These are phyloP conservation scores for Saussurea involucrata DNA, from an alignment of 129 eudicot species.

Conservation along the genomic window DNA sequence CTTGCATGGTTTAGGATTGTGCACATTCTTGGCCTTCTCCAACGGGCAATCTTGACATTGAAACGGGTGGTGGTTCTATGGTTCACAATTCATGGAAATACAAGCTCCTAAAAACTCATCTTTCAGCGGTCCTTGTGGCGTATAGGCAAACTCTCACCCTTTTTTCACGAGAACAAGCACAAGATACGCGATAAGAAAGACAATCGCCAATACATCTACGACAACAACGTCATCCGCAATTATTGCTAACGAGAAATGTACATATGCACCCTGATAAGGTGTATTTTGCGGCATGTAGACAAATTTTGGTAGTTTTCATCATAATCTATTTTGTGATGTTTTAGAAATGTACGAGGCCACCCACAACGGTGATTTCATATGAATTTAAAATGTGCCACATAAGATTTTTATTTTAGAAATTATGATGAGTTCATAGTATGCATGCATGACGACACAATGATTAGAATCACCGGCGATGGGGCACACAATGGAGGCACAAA, in stretches of 20 bases:
- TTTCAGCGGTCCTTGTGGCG: slow-evolving; percentile 56
- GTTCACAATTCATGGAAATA: slow-evolving; percentile 39
- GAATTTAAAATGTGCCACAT: no score
- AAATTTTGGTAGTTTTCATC: slow-evolving; percentile 56
- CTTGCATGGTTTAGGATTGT: slow-evolving; percentile 50
- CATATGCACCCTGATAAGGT: slow-evolving; percentile 44
- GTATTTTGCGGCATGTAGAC: slow-evolving; percentile 43
- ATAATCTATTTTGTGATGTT: no score
- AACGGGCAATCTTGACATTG: slow-evolving; percentile 69
- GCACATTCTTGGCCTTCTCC: slow-evolving; percentile 51
- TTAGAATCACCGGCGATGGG: no score
- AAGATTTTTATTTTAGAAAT: no score
- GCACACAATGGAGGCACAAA: no score
- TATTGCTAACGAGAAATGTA: slow-evolving; percentile 65
- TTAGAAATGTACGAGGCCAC: no score
- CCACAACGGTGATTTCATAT: no score
- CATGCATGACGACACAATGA: no score
- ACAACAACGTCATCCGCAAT: slow-evolving; percentile 78
- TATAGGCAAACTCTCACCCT: slow-evolving; percentile 85
- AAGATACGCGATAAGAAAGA: slow-evolving; percentile 56
- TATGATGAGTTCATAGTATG: no score
- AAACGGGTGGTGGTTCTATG: slow-evolving; percentile 30
- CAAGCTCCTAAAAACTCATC: no score
- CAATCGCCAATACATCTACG: slow-evolving; percentile 55
- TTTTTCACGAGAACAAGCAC: slow-evolving; percentile 78